phyloP scores from a whole-genome alignment of 306 rosid genomes.

The Cucurbita moschata region DNA sequence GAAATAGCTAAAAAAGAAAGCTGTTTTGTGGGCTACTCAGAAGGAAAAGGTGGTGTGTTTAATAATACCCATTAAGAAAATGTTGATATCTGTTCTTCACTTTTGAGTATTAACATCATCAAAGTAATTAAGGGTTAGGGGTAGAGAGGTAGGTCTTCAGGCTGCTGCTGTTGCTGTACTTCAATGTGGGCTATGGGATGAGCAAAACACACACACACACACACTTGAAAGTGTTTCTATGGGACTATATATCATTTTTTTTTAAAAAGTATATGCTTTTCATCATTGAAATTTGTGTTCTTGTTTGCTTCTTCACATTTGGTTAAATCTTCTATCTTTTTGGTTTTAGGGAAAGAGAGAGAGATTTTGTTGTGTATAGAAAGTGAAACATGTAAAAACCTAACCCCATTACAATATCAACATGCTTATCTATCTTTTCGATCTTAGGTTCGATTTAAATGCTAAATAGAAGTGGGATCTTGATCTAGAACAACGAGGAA shows the following conservation, averaged over 20 bases:
- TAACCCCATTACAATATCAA: too few relatives aligned
- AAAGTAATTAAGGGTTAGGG: not conserved
- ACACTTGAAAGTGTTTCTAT: not conserved
- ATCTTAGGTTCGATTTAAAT: too few relatives aligned
- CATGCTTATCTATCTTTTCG: too few relatives aligned
- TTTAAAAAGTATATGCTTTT: too few relatives aligned
- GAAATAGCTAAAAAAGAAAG: not conserved
- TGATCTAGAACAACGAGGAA: not conserved
- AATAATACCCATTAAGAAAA: not conserved
- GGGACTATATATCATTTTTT: not conserved
- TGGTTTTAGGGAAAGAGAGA: not conserved
- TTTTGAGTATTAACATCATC: not conserved
- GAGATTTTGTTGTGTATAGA: not conserved
- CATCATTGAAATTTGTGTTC: not conserved
- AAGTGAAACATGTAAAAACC: not conserved
- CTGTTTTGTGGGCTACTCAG: slow-evolving; percentile 1
- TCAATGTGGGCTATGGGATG: slow-evolving; percentile 1
- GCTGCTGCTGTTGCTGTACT: not conserved
- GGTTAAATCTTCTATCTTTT: not conserved
- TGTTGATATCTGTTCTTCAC: not conserved
- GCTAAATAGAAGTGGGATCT: not conserved
- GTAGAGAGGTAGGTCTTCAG: not conserved
- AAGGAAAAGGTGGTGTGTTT: not conserved
- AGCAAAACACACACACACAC: not conserved
- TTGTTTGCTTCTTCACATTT: not conserved